phyloP scores from a whole-genome alignment of 257 asterid species.

The Nicotiana knightiana region DNA sequence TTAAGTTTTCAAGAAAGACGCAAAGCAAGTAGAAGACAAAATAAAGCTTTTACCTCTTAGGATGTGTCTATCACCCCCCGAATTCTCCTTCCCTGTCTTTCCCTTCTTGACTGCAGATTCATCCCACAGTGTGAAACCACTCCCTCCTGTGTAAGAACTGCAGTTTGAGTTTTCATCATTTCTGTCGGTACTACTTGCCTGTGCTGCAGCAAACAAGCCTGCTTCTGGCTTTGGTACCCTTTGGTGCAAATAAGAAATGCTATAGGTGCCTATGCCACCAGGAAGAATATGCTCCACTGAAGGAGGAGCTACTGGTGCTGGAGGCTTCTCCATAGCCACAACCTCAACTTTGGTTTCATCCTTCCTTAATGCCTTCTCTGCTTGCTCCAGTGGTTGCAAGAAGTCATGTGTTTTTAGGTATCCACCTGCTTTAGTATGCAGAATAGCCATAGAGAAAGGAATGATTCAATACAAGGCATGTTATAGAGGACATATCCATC shows the following conservation, averaged over 20 bases:
- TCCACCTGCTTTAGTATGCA: slow-evolving; percentile 35
- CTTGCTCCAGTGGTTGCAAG: slow-evolving; percentile 81
- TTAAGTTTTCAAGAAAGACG: not conserved
- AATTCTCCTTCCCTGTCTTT: slow-evolving; percentile 99
- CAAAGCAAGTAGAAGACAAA: not conserved
- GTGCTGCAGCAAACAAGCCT: slow-evolving; percentile 37
- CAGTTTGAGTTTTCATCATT: slow-evolving; percentile 63
- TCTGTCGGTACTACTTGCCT: slow-evolving; percentile 47
- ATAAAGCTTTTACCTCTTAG: slow-evolving; percentile 41
- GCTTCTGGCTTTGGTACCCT: slow-evolving; percentile 50
- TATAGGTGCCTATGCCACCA: slow-evolving; percentile 84
- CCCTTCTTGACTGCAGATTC: slow-evolving; percentile 87
- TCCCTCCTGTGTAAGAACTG: slow-evolving; percentile 56
- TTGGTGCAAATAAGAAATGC: slow-evolving; percentile 57
- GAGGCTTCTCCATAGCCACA: slow-evolving; percentile 42
- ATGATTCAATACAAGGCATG: not conserved
- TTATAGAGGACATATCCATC: not conserved
- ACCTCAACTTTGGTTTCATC: slow-evolving; percentile 46
- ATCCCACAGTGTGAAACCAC: slow-evolving; percentile 85
- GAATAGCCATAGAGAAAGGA: not conserved
- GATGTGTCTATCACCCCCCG: slow-evolving; percentile 40
- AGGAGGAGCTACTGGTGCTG: slow-evolving; percentile 31
- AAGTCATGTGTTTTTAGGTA: slow-evolving; percentile 81
- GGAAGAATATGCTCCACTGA: slow-evolving; percentile 60
- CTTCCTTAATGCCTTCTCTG: slow-evolving; percentile 35